Evolutionary conservation across 345 rosid species (phyloP).

Genomic region (Lumnitzera littorea): DNA sequence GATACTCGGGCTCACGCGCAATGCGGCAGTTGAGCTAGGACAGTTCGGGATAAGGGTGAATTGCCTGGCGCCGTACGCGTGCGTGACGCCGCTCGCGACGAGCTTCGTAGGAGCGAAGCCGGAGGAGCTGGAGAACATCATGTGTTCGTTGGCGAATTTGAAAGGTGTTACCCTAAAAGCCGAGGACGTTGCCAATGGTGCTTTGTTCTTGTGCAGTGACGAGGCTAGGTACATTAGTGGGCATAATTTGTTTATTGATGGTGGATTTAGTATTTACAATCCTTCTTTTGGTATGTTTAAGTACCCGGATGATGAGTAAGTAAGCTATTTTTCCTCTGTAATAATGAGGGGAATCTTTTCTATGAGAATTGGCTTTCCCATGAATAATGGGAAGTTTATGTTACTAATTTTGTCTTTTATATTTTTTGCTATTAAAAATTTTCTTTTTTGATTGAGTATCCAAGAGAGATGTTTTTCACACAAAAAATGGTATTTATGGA

Average conservation of each 20-base stretch:
- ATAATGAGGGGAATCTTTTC: no score
- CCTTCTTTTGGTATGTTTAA: constrained; percentile 25
- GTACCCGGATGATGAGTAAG: constrained; percentile 11
- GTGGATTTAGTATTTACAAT: constrained; percentile 35
- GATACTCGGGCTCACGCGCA: constrained; percentile 38
- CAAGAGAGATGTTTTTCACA: no score
- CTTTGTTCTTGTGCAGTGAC: constrained; percentile 42
- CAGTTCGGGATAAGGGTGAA: constrained; percentile 46
- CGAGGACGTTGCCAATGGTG: constrained; percentile 43
- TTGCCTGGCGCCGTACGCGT: constrained; percentile 36
- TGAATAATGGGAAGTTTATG: no score
- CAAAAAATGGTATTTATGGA: no score
- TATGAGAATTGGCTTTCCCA: no score
- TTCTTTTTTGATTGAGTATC: no score
- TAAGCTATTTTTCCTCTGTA: no score
- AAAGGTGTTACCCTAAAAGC: constrained; percentile 38
- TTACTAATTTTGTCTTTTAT: no score
- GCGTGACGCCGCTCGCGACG: constrained; percentile 35
- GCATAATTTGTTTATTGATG: constrained; percentile 38
- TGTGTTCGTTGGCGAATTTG: constrained; percentile 14
- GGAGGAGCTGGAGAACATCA: constrained; percentile 20
- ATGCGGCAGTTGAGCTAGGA: constrained; percentile 40
- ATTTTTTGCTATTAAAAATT: no score
- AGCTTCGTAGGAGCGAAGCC: constrained; percentile 17
- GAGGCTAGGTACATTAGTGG: constrained; percentile 48